Evolutionary conservation across 1,284 basidiomycete species (phyloP).

Genomic region (Gastroboletus turbinatus): DNA sequence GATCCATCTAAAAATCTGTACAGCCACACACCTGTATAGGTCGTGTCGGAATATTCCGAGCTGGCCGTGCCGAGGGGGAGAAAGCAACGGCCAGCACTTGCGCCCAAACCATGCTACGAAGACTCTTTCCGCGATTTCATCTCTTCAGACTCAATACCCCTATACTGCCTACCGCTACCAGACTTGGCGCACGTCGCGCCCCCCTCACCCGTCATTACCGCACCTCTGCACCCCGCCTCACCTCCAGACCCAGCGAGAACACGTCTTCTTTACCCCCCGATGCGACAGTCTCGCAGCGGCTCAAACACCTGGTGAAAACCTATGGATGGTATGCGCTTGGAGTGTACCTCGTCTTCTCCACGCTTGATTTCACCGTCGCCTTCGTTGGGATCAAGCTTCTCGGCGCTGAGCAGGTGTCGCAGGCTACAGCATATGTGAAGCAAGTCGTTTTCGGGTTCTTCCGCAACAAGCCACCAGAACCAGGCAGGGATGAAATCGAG

Average conservation of each 20-base stretch:
- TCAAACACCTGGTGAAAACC: conserved; percentile 85
- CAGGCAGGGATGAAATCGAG: conserved; percentile 59
- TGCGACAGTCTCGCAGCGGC: conserved; percentile 63
- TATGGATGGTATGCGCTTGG: conserved; percentile 94
- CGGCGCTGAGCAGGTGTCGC: conserved; percentile 87
- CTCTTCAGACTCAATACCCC: conserved; percentile 38
- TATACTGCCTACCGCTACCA: conserved; percentile 45
- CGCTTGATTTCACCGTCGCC: conserved; percentile 78
- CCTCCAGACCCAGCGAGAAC: conserved; percentile 7
- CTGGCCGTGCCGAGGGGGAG: not conserved
- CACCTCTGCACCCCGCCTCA: conserved; percentile 47
- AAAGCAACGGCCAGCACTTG: not conserved
- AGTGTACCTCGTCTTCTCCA: conserved; percentile 74
- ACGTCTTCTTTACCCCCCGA: conserved; percentile 39
- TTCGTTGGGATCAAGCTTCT: conserved; percentile 85
- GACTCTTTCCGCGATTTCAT: conserved; percentile 31
- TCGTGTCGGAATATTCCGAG: conserved; percentile 16
- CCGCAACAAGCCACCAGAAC: conserved; percentile 55
- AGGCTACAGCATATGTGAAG: conserved; percentile 62
- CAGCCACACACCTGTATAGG: conserved; percentile 29
- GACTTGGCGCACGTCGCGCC: conserved; percentile 11
- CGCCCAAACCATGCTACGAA: conserved; percentile 19
- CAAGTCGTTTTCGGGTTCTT: conserved; percentile 42
- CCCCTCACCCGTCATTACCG: conserved; percentile 47
- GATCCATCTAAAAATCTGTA: conserved; percentile 12